Conservation (phyloP, 2,329 filamentous ascomycete genomes). For the Phialophora tarda region DNA sequence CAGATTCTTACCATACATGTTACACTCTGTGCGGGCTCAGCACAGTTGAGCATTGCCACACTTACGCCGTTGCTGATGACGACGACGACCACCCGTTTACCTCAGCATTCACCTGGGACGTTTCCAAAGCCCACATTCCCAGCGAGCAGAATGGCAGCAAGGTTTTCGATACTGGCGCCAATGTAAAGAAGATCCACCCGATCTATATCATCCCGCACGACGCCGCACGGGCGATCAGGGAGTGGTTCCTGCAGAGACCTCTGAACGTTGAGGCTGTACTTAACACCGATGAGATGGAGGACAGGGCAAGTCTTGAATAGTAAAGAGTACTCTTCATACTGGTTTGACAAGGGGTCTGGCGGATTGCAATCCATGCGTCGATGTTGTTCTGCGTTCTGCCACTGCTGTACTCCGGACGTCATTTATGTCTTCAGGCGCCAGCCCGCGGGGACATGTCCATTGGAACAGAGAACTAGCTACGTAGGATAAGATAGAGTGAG, state of each 20-base stretch:
- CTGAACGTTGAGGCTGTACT: conserved; percentile 56
- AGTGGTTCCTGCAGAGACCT: conserved; percentile 66
- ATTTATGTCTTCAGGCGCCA: background rate
- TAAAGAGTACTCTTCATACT: background rate
- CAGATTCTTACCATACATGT: conserved; percentile 91
- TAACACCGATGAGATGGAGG: background rate
- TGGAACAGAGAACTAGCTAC: background rate
- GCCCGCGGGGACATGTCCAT: background rate
- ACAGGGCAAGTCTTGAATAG: background rate
- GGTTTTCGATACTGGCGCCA: conserved; percentile 54
- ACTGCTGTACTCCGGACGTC: background rate
- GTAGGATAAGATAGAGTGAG: background rate
- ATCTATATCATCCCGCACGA: conserved; percentile 82
- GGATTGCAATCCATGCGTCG: background rate
- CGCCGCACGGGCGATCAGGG: conserved; percentile 67
- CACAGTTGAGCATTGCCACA: conserved; percentile 72
- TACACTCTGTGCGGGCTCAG: conserved; percentile 89
- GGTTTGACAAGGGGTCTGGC: background rate
- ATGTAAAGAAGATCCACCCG: conserved; percentile 69
- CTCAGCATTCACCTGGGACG: conserved; percentile 50
- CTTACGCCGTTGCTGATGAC: conserved; percentile 45
- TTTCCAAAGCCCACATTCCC: conserved; percentile 51
- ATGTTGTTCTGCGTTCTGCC: background rate
- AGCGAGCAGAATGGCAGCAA: conserved; percentile 45
- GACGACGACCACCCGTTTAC: conserved; percentile 43